A percentile compares a stretch with the other conserved stretches of the same genome.
Evolutionary conservation across 2,329 filamentous ascomycete genomes (phyloP).

Genomic region (Hirsutella thompsonii): DNA sequence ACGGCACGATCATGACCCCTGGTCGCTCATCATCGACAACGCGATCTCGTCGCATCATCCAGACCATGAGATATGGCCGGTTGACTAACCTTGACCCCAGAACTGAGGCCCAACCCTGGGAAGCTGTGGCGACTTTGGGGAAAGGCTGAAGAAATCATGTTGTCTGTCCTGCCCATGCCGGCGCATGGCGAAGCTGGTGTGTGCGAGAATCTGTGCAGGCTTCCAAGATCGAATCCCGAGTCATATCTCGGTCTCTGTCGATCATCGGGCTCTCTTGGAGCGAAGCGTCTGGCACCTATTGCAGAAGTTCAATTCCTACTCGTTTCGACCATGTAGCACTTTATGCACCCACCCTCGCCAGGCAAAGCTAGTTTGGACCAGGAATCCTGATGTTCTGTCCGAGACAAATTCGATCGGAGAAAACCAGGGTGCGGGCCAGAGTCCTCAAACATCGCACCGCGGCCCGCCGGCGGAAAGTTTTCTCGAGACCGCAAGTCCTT

Average conservation of each 20-base stretch:
- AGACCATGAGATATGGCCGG: constrained; percentile 8
- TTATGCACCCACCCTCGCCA: constrained; percentile 1
- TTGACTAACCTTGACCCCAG: constrained; percentile 17
- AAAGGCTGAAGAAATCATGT: constrained; percentile 8
- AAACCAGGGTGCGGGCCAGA: constrained; percentile 7
- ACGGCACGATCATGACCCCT: not conserved
- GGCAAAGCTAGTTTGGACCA: not conserved
- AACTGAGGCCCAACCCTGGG: constrained; percentile 15
- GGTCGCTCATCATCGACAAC: constrained; percentile 3
- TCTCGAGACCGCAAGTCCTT: constrained; percentile 1
- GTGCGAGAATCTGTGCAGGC: constrained; percentile 3
- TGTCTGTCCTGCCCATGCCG: constrained; percentile 3
- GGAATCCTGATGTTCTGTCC: too few relatives aligned
- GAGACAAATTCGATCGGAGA: too few relatives aligned
- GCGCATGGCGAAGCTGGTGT: constrained; percentile 5
- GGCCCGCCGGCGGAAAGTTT: constrained; percentile 3
- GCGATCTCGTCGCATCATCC: constrained; percentile 5
- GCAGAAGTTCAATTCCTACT: not conserved
- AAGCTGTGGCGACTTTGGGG: constrained; percentile 9
- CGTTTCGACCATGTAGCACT: not conserved
- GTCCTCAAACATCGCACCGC: constrained; percentile 8
- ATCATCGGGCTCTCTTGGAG: constrained; percentile 1
- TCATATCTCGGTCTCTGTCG: constrained; percentile 5
- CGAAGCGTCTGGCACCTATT: not conserved
- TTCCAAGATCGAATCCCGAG: constrained; percentile 2